Base-by-base conservation (phyloP, 164 flowering plant genomes). In the Pachysandra terminalis region DNA sequence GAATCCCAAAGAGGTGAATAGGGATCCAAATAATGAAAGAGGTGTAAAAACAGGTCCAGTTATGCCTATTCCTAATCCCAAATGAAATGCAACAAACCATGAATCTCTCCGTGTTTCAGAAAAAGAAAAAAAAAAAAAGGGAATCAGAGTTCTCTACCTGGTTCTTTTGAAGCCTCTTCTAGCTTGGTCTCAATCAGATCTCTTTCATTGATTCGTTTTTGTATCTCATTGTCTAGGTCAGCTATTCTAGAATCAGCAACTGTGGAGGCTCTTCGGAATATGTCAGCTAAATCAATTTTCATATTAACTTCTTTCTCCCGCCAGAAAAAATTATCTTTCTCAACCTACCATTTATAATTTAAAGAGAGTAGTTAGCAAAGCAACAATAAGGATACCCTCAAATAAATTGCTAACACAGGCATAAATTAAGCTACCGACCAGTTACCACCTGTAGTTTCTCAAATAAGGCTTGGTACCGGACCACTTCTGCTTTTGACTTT, bases 401-500 rank as follows among this genome's bases (percentile, higher is more conserved):
- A 66, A 53, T 53, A 71, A 72, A 65, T 14, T 48, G 51, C 35
- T 60, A 48, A 61, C 19, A 56, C 41, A 78, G 68, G 70, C 68
- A 78, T 71, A 72, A 71, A 75, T 65, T 63, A 66, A 81, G 73
- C 80, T 79, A 83, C 82, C 81, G 67, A 81, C 82, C 85, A 81
- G 80, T 80, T 77, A 84, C 88, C 84, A 96, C 98, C 99, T 96
- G 98, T 74, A 90, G 86, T 88, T 91, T 93, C 82, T 88, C 90
- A 59, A 66, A 79, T 62, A 79, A 54, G 25, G 80, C 83, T 73
- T 84, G 93, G 68, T 81, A 86, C 40, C 78, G 81, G 49, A 53
- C 59, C 59, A 91, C 82, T 74, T 90, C 93, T 55, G 85, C 81
- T 80, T 87, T 96, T 56, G 93, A 88, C 73, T 81, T 88, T 45